These are phyloP conservation scores for Nemania sp. DNA, from an alignment of 2,329 filamentous ascomycete species.

Conservation along the genomic window DNA sequence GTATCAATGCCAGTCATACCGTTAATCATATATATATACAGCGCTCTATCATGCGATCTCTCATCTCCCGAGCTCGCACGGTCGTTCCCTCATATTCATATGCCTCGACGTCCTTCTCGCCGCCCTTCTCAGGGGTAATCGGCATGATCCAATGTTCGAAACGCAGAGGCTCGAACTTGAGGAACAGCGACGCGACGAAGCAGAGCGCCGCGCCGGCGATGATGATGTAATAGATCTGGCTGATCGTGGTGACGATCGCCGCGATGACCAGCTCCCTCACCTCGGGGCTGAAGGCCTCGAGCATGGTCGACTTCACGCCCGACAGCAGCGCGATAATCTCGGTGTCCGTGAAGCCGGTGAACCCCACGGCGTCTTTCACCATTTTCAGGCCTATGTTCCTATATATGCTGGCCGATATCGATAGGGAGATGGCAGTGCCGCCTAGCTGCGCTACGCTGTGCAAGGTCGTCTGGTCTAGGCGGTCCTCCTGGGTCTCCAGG, in stretches of 20 bases:
- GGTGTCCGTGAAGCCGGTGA: conserved; percentile 26
- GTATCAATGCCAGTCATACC: conserved; percentile 27
- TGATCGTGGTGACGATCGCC: conserved; percentile 36
- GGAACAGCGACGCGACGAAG: conserved; percentile 27
- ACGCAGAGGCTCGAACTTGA: conserved; percentile 20
- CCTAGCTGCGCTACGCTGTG: conserved; percentile 44
- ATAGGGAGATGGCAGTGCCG: conserved; percentile 35
- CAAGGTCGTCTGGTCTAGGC: conserved; percentile 40
- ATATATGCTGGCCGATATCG: conserved; percentile 40
- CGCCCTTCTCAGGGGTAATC: not conserved
- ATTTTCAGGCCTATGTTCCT: conserved; percentile 40
- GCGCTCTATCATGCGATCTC: conserved; percentile 1
- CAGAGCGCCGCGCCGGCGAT: conserved; percentile 36
- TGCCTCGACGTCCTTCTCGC: not conserved
- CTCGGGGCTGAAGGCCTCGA: conserved; percentile 26
- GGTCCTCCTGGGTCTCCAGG: conserved; percentile 33
- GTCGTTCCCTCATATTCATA: not conserved
- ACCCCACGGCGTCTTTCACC: conserved; percentile 29
- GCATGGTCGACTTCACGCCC: conserved; percentile 36
- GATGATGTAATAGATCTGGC: conserved; percentile 35
- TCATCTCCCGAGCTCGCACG: conserved; percentile 13
- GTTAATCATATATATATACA: conserved; percentile 4
- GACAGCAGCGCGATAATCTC: conserved; percentile 39
- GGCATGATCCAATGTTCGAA: conserved; percentile 11
- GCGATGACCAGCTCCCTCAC: conserved; percentile 28